Base-by-base conservation (phyloP, 2,329 filamentous ascomycete genomes). In the Pezicula carpinea region DNA sequence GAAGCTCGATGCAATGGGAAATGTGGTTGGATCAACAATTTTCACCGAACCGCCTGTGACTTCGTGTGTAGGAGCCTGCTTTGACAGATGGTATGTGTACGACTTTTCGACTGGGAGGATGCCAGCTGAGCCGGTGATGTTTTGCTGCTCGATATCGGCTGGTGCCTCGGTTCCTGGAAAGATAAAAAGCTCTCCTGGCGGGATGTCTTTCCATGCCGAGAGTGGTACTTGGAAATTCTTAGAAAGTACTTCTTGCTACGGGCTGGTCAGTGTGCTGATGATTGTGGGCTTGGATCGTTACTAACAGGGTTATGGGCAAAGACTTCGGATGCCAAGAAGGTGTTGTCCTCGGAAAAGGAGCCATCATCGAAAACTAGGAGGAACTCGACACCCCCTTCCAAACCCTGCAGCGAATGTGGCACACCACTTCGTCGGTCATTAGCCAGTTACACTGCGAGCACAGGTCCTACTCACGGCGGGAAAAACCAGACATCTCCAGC, bases 401-500 rank as follows among this genome's bases (percentile, higher is more conserved):
- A 69, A 0, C 84, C 87, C 65, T 90, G 87, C 2, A 91, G 76
- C 0, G 84, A 88, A 64, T 91, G 87, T 10, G 87, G 87, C 29
- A 89, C 77, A 6, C 87, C 87, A 10, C 82, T 80, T 18, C 3
- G n/a, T 6, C 6, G n/a, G 15, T 14, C 26, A 8, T 40, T 23
- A 40, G 38, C 19, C 8, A n/a, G 11, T 3, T 29, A n/a, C 3
- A 22, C 14, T 13, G 11, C 7, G 18, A 26, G 2, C 3, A 15
- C 38, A 14, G 11, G n/a, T 5, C 11, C 22, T 23, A 26, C 38
- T n/a, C 26, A 40, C 38, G 38, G 11, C 21, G 87, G 87, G 67
- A 91, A 91, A 59, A 88, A 91, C 86, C 85, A 91, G 6, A 91
- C 65, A 55, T 91, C 87, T 4, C 87, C 87, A 59, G 86, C 83